A percentile compares a stretch with the other conserved stretches of the same genome.
These are phyloP conservation scores for Pythium phragmitis DNA, from an alignment of 352 stramenopile species.

Conservation along the genomic window DNA sequence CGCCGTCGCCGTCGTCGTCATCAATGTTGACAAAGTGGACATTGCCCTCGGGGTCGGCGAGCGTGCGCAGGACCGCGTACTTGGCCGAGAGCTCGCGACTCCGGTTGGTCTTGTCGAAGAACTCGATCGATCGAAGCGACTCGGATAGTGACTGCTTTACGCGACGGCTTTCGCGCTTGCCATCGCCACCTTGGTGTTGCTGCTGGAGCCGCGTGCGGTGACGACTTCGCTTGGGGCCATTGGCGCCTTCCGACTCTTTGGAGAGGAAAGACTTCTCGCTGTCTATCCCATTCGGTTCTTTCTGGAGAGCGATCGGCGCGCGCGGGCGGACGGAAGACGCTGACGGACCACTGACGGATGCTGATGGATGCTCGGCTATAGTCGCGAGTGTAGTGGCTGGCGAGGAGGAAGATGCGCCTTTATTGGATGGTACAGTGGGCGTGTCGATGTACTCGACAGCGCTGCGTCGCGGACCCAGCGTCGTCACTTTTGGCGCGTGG, in stretches of 20 bases:
- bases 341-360: slow-evolving; percentile 20
- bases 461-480: slow-evolving; percentile 48
- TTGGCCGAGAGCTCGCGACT: slow-evolving; percentile 63
- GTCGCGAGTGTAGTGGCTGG: slow-evolving; percentile 5
- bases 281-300: slow-evolving; percentile 27
- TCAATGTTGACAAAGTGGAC: slow-evolving; percentile 83
- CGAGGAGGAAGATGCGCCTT: neutral
- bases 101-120: slow-evolving; percentile 74
- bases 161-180: slow-evolving; percentile 37
- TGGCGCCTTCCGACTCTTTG: slow-evolving; percentile 34
- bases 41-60: slow-evolving; percentile 67
- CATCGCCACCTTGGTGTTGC: slow-evolving; percentile 24
- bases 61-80: slow-evolving; percentile 55
- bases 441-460: slow-evolving; percentile 57
- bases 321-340: slow-evolving; percentile 47
- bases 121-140: slow-evolving; percentile 64
- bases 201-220: slow-evolving; percentile 31
- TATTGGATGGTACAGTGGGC: neutral
- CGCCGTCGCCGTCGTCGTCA: slow-evolving; percentile 26
- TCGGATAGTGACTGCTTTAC: slow-evolving; percentile 75
- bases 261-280: slow-evolving; percentile 45
- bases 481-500: slow-evolving; percentile 60
- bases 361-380: slow-evolving; percentile 9
- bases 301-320: slow-evolving; percentile 56
- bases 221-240: slow-evolving; percentile 43